These are phyloP conservation scores for Cercospora sp. DNA, from an alignment of 2,329 filamentous ascomycete genomes.

Conservation along the genomic window DNA sequence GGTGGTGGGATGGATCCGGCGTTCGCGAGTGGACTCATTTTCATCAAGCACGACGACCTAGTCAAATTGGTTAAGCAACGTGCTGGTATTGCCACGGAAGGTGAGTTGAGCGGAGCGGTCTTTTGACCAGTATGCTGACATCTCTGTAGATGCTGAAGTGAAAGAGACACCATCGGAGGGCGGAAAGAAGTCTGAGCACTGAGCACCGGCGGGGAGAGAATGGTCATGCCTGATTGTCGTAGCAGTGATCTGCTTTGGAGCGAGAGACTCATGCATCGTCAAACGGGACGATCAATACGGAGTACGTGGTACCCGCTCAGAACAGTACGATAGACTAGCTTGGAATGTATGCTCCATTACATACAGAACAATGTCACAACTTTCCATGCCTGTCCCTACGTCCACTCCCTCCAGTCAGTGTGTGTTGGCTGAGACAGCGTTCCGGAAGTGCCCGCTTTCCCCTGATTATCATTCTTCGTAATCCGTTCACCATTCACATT, in stretches of 20 bases:
- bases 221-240: background rate
- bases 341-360: rapidly evolving
- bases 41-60: background rate
- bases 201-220: background rate
- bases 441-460: too few relatives aligned
- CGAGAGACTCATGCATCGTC: background rate
- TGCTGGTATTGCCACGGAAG: background rate
- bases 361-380: background rate
- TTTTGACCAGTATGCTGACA: background rate
- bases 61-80: background rate
- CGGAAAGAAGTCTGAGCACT: background rate
- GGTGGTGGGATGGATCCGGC: background rate
- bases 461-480: too few relatives aligned
- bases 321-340: background rate
- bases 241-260: background rate
- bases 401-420: too few relatives aligned
- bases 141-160: background rate
- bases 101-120: background rate
- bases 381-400: background rate
- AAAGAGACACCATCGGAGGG: background rate
- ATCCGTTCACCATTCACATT: background rate
- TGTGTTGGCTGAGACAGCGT: too few relatives aligned
- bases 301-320: too few relatives aligned
- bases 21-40: background rate
- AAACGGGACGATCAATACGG: background rate